These are phyloP conservation scores for Trypanosoma vivax DNA, from an alignment of 208 protist species.

Conservation along the genomic window DNA sequence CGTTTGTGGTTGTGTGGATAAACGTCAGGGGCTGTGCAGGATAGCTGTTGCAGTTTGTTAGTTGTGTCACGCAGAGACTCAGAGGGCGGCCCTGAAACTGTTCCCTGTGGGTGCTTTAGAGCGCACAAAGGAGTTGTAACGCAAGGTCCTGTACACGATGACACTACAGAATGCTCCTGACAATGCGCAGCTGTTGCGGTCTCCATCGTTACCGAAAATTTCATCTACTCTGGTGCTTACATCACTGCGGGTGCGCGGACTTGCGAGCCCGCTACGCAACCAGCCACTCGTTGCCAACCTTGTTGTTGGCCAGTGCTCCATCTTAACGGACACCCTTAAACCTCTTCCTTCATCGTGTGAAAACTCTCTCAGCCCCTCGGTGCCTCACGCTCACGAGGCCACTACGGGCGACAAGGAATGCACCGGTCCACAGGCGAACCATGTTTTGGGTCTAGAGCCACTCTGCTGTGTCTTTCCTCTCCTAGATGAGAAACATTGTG, in stretches of 20 bases:
- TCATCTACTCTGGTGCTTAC: conserved; percentile 3
- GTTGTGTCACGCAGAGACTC: no score
- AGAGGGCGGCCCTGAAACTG: no score
- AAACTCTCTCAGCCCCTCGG: background rate
- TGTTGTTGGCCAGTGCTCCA: background rate
- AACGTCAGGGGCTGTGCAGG: no score
- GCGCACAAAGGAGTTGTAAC: no score
- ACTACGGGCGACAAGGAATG: background rate
- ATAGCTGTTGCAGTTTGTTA: no score
- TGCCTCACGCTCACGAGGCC: background rate
- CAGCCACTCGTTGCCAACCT: conserved; percentile 4
- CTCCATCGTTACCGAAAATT: no score
- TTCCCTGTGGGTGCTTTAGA: no score
- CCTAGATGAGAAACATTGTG: background rate
- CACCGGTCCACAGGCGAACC: background rate
- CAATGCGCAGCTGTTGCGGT: no score
- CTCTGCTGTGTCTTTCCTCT: conserved; percentile 14
- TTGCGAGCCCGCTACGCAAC: background rate
- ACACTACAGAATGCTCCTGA: no score
- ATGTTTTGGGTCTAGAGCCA: conserved; percentile 3
- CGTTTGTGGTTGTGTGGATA: no score
- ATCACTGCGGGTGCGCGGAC: conserved; percentile 8
- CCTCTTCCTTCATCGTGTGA: background rate
- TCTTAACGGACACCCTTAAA: background rate
- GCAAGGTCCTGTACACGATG: no score